Base-by-base conservation (phyloP, 805 yeast genomes). In the Metschnikowia cerradonensis region DNA sequence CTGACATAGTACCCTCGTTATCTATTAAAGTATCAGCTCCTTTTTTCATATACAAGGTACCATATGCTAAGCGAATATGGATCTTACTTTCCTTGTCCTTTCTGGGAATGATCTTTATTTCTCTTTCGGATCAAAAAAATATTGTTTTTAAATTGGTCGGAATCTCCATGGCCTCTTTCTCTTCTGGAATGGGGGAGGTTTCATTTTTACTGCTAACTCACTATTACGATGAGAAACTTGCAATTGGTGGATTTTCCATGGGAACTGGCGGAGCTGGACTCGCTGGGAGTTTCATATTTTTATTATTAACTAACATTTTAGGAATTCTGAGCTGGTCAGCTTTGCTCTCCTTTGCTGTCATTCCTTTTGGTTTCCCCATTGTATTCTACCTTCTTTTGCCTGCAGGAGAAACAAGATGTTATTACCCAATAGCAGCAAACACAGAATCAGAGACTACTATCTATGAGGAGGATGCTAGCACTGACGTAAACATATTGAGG, bases 211-310 rank as follows among this genome's bases (percentile, higher is more conserved):
- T 88, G 64, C 70, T 92, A 66, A 89, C 97, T 1, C 96, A 91
- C 63, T 85, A 74, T 59, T 90, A 82, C 65, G 49, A 56, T n/a
- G 77, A 74, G 17, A 73, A 75, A 15, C 57, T 64, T n/a, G 74
- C 95, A 3, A 71, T 92, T 42, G 82, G 84, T 45, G 97, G 96
- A 0, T 92, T 95, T 82, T 87, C 96, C 19, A 80, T 90, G 6
- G 99, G 99, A 1, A 92, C 98, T 0, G 98, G 99, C 3, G 96
- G 90, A 17, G 98, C 99, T 1, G 99, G 99, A 0, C 66, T 92
- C 4, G 77, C 81, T 17, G 99, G 98, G 0, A 82, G 91, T 49
- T 88, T 86, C 48, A 62, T 79, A 13, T 91, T 81, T 61, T 60
- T 92, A 77, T 57, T 86, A 1, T 53, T 88, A 59, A 92, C 97